Conservation (phyloP, 2,329 filamentous ascomycete genomes). For the Cladosporium sp. region DNA sequence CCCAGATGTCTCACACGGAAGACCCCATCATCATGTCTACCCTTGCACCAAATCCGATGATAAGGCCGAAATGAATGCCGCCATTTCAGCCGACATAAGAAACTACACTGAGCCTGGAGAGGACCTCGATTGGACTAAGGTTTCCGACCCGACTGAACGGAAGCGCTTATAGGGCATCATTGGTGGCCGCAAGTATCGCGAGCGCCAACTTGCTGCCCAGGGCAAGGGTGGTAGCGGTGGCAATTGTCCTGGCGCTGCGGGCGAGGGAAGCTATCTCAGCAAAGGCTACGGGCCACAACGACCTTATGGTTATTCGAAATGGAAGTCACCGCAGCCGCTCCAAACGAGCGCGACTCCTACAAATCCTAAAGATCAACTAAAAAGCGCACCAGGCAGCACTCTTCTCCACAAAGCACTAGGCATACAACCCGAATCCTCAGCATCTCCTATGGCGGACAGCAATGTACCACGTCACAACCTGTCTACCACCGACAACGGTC, state of each 20-base stretch:
- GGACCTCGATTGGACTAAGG: conserved; percentile 41
- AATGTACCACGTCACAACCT: too few relatives aligned
- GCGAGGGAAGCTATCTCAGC: conserved; percentile 33
- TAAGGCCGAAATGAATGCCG: conserved; percentile 33
- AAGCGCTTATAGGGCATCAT: conserved; percentile 41
- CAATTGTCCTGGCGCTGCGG: conserved; percentile 35
- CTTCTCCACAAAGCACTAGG: too few relatives aligned
- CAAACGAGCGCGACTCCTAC: too few relatives aligned
- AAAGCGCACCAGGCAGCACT: too few relatives aligned
- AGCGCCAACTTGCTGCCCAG: conserved; percentile 37
- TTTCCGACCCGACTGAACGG: conserved; percentile 38
- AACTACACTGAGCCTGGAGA: conserved; percentile 41
- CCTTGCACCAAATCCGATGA: conserved; percentile 20
- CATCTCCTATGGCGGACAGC: too few relatives aligned
- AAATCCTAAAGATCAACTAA: too few relatives aligned
- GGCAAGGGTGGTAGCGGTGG: conserved; percentile 36
- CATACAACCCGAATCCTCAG: too few relatives aligned
- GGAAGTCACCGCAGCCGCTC: too few relatives aligned
- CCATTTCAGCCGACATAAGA: conserved; percentile 36
- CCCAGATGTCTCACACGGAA: background rate
- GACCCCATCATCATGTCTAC: background rate
- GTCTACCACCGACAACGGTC: too few relatives aligned
- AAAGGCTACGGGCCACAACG: conserved; percentile 24
- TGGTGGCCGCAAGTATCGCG: conserved; percentile 40
- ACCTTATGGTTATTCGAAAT: too few relatives aligned